Evolutionary conservation across 2,329 filamentous ascomycete genomes (phyloP).

Genomic region (Talaromyces amestolkiae): DNA sequence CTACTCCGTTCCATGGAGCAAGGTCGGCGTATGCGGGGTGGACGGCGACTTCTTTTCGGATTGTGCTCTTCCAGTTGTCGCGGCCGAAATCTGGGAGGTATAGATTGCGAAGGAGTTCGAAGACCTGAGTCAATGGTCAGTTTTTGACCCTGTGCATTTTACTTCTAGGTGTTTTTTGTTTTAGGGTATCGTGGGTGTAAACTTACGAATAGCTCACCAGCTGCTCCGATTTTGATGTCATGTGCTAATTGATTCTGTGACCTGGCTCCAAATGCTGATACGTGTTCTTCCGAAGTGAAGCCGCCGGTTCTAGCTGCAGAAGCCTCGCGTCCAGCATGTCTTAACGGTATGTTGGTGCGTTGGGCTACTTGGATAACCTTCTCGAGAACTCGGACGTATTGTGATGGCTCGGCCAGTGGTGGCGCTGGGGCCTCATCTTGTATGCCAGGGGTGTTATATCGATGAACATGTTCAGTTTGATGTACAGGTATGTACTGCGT

Average conservation of each 20-base stretch:
- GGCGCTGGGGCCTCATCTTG: neutral
- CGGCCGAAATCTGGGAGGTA: conserved; percentile 33
- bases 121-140: neutral
- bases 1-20: conserved; percentile 38
- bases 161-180: neutral
- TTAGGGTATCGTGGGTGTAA: neutral
- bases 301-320: neutral
- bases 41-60: conserved; percentile 41
- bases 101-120: conserved; percentile 17
- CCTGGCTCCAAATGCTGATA: neutral
- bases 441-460: neutral
- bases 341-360: conserved; percentile 15
- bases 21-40: conserved; percentile 46
- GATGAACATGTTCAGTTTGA: neutral
- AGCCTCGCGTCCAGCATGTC: neutral
- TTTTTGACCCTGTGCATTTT: no score
- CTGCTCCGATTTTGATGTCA: neutral
- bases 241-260: neutral
- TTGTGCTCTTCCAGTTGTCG: conserved; percentile 51
- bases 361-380: conserved; percentile 1
- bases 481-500: neutral
- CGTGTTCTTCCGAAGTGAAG: neutral
- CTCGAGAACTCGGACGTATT: neutral
- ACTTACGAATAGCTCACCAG: neutral
- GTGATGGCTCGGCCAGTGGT: neutral